phyloP scores from a whole-genome alignment of 2,329 filamentous ascomycete genomes.

The Colletotrichum somersetense region DNA sequence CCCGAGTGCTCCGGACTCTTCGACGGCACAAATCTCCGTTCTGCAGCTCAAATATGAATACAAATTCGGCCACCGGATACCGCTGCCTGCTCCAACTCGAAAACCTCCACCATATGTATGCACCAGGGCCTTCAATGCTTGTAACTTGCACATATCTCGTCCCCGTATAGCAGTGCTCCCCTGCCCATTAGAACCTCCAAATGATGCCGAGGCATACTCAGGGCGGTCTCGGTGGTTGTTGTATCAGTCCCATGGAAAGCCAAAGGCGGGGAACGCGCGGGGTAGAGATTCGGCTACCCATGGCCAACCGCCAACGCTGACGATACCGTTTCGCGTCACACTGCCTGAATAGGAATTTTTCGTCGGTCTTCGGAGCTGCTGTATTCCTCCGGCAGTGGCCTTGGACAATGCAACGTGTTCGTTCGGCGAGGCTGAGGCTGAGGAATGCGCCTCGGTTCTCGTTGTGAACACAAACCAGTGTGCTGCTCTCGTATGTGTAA shows the following conservation, averaged over 20 bases:
- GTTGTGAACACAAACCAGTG: background rate
- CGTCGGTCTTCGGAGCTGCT: conserved; percentile 6
- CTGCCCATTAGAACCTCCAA: background rate
- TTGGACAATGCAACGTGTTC: background rate
- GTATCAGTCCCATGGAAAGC: conserved; percentile 13
- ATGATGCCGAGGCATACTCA: conserved; percentile 35
- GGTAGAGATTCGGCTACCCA: conserved; percentile 11
- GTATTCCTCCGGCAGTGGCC: background rate
- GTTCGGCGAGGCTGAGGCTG: background rate
- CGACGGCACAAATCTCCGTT: background rate
- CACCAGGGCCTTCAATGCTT: background rate
- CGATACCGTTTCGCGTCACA: conserved; percentile 15
- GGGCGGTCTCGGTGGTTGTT: conserved; percentile 6
- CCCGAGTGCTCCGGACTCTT: background rate
- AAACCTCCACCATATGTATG: background rate
- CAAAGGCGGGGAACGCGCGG: conserved; percentile 41
- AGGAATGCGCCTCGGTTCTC: background rate
- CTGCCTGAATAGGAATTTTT: conserved; percentile 25
- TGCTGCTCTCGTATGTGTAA: background rate
- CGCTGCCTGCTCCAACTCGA: too few species aligned
- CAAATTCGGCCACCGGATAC: too few species aligned
- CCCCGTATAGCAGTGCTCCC: background rate
- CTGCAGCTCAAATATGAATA: background rate
- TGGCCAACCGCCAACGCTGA: conserved; percentile 6
- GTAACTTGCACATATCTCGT: background rate